These are phyloP conservation scores for Hypomyces perniciosus DNA, from an alignment of 2,329 filamentous ascomycete genomes.

Conservation along the genomic window DNA sequence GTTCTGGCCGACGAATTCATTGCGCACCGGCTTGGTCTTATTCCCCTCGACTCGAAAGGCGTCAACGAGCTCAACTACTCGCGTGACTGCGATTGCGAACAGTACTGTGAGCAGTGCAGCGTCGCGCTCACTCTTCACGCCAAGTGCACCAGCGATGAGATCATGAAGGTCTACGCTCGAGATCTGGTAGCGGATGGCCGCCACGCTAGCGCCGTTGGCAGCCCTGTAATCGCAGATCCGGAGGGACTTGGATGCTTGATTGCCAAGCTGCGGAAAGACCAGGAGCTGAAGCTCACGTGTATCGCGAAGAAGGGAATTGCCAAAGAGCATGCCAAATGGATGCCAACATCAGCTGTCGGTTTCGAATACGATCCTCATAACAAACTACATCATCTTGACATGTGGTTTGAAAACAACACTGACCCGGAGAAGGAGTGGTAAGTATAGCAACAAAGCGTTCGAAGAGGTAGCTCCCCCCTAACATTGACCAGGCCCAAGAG, in stretches of 20 bases:
- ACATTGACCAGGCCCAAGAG: slow-evolving; percentile 61
- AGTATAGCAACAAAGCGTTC: slow-evolving; percentile 23
- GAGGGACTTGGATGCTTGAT: slow-evolving; percentile 79
- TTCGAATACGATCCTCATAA: slow-evolving; percentile 99
- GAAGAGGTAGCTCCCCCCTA: background rate
- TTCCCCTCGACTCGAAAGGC: slow-evolving; percentile 80
- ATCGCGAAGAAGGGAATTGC: slow-evolving; percentile 98
- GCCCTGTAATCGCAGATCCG: slow-evolving; percentile 76
- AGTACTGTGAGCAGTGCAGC: slow-evolving; percentile 87
- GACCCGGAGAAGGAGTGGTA: slow-evolving; percentile 81
- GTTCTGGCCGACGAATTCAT: slow-evolving; percentile 96
- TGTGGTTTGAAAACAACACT: slow-evolving; percentile 79
- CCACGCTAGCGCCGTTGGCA: slow-evolving; percentile 70
- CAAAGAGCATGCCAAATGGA: slow-evolving; percentile 99
- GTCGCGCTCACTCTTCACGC: slow-evolving; percentile 80
- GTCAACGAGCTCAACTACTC: slow-evolving; percentile 79
- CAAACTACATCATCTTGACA: slow-evolving; percentile 83
- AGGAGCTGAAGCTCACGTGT: slow-evolving; percentile 85
- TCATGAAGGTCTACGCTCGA: slow-evolving; percentile 90
- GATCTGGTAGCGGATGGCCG: slow-evolving; percentile 71
- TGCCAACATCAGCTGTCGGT: slow-evolving; percentile 81
- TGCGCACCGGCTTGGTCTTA: slow-evolving; percentile 81
- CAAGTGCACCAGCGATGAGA: slow-evolving; percentile 75
- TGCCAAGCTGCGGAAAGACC: slow-evolving; percentile 80
- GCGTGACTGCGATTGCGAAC: slow-evolving; percentile 93